Conservation (phyloP, 345 rosid genomes). For the Dipteronia dyeriana region DNA sequence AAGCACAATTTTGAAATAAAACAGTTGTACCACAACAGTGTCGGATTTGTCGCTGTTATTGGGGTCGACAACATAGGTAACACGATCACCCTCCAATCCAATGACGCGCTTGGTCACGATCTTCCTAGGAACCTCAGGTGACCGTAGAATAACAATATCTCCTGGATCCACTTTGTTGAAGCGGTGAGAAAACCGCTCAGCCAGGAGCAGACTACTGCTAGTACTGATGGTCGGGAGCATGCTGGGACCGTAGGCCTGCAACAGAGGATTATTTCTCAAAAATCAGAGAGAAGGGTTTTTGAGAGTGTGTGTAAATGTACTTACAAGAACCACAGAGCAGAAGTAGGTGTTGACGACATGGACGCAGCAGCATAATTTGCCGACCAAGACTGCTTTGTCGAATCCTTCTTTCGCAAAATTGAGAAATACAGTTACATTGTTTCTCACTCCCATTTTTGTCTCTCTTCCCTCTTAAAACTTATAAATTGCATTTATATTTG, state of each 20-base stretch:
- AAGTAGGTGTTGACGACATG: slow-evolving; percentile 52
- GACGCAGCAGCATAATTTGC: slow-evolving; percentile 45
- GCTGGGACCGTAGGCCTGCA: slow-evolving; percentile 70
- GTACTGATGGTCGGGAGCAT: slow-evolving; percentile 65
- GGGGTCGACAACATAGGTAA: slow-evolving; percentile 55
- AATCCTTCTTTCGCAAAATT: slow-evolving; percentile 25
- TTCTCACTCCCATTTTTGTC: neutral
- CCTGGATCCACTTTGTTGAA: slow-evolving; percentile 54
- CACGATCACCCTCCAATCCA: slow-evolving; percentile 62
- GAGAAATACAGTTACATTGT: neutral
- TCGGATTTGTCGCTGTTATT: slow-evolving; percentile 30
- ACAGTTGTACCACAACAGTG: slow-evolving; percentile 50
- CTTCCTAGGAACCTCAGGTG: slow-evolving; percentile 56
- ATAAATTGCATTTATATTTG: no score
- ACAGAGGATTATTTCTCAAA: neutral
- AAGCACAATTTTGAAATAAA: neutral
- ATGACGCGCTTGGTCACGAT: slow-evolving; percentile 54
- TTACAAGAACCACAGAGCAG: slow-evolving; percentile 45
- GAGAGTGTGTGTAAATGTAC: slow-evolving; percentile 9
- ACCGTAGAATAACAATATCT: slow-evolving; percentile 61
- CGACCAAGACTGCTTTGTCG: slow-evolving; percentile 18
- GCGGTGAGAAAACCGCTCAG: slow-evolving; percentile 51
- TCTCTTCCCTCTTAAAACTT: no score
- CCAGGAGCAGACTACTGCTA: slow-evolving; percentile 50
- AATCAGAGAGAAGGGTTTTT: no score